Percentiles rank a stretch among this genome's conserved stretches.
These are phyloP conservation scores for Paspalum vaginatum DNA, from an alignment of 176 grass and related monocot genomes.

Conservation along the genomic window DNA sequence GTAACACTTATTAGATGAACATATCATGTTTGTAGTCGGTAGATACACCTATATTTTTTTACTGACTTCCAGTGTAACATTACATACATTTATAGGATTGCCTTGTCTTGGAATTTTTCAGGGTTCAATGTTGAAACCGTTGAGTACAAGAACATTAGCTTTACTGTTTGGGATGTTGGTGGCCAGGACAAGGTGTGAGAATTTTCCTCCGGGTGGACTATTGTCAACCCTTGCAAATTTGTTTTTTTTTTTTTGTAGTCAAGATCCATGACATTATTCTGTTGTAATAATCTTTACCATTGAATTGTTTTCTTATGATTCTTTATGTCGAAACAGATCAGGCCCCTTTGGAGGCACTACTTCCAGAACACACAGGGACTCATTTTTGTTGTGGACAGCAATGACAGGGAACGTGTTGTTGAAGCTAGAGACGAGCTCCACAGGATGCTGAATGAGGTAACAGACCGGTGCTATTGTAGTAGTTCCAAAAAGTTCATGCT, in stretches of 20 bases:
- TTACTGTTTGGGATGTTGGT: slow-evolving; percentile 91
- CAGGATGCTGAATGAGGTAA: slow-evolving; percentile 88
- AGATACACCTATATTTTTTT: neutral
- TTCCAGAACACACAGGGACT: slow-evolving; percentile 93
- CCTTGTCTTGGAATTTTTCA: slow-evolving; percentile 21
- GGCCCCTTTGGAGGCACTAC: slow-evolving; percentile 91
- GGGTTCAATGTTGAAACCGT: slow-evolving; percentile 92
- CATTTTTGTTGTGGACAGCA: slow-evolving; percentile 92
- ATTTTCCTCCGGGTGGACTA: slow-evolving; percentile 3
- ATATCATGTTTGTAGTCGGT: neutral
- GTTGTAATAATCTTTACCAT: neutral
- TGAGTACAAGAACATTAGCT: slow-evolving; percentile 93
- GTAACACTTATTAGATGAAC: neutral
- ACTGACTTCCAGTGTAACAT: neutral
- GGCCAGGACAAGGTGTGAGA: slow-evolving; percentile 80
- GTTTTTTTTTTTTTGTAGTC: slow-evolving; percentile 29
- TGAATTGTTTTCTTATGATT: neutral
- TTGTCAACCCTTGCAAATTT: neutral
- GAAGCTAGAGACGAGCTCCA: slow-evolving; percentile 90
- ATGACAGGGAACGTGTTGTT: slow-evolving; percentile 92
- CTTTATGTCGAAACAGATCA: slow-evolving; percentile 64
- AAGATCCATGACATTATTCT: neutral
- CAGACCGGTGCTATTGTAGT: slow-evolving; percentile 13
- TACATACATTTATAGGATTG: neutral
- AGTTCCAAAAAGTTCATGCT: neutral